Conservation (phyloP, 768 basidiomycete genomes). For the Leccinum sublutescens region DNA sequence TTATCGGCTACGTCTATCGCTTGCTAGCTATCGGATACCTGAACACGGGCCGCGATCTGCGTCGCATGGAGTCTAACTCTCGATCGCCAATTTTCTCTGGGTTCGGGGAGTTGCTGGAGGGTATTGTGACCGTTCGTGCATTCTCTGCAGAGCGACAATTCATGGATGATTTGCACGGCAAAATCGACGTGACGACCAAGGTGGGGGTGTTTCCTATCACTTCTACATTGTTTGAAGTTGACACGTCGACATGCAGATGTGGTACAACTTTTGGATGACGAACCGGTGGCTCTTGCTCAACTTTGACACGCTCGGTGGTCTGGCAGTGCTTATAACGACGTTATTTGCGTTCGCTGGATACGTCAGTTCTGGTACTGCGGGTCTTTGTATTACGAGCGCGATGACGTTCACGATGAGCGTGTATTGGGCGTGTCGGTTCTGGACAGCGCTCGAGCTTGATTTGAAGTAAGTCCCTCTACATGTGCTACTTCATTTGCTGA, state of each 20-base stretch:
- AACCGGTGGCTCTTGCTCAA: slow-evolving; percentile 83
- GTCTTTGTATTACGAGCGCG: slow-evolving; percentile 73
- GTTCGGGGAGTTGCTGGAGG: slow-evolving; percentile 80
- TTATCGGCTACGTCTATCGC: slow-evolving; percentile 76
- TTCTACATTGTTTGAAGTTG: neutral
- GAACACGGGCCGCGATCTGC: slow-evolving; percentile 78
- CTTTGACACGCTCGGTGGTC: slow-evolving; percentile 75
- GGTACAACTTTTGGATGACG: slow-evolving; percentile 88
- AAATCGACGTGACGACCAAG: slow-evolving; percentile 78
- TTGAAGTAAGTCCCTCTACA: slow-evolving; percentile 53
- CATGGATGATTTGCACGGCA: slow-evolving; percentile 67
- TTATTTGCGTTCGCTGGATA: slow-evolving; percentile 69
- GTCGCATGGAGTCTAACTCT: slow-evolving; percentile 89
- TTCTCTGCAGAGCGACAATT: slow-evolving; percentile 83
- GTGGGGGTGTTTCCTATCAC: slow-evolving; percentile 32
- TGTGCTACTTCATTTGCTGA: slow-evolving; percentile 3
- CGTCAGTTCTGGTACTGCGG: slow-evolving; percentile 60
- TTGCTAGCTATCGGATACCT: slow-evolving; percentile 69
- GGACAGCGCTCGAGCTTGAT: slow-evolving; percentile 65
- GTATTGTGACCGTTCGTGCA: slow-evolving; percentile 90
- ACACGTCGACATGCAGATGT: slow-evolving; percentile 47
- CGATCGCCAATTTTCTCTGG: slow-evolving; percentile 83
- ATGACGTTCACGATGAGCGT: slow-evolving; percentile 56
- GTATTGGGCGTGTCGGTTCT: slow-evolving; percentile 51
- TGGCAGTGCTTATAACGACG: slow-evolving; percentile 72